Base-by-base conservation (phyloP, 148 eudicot species). In the Amaranthus palmeri region DNA sequence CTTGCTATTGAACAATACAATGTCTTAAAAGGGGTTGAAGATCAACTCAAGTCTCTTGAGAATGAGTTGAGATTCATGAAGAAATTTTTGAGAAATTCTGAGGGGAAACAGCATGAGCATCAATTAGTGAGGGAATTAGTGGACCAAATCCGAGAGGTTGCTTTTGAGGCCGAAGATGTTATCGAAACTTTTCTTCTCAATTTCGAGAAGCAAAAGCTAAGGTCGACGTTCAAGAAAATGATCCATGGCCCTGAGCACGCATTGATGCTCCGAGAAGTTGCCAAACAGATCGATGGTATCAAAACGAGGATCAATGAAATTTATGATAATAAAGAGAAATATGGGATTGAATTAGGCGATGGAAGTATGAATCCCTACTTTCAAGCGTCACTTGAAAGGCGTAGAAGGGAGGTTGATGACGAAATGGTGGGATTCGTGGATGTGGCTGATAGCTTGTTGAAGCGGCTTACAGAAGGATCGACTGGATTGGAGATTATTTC, bases 381-480 rank as follows among this genome's bases (percentile, higher is more conserved):
- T 49, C 74, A 74, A 63, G 81, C 70, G 25, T 2, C 46, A 57
- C 2, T 80, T 72, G 42, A 51, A 65, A 45, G 69, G 70, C 11
- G 77, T 55, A 59, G 79, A 49, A 65, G 52, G 15, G 25, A 69
- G 7, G 62, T 59, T 70, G 14, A 73, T 59, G 70, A 73, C 17
- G 40, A 67, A 59, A 13, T 65, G 70, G 76, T 73, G 63, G 76
- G 86, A 3, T 85, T 85, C 4, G 75, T 74, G 2, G 70, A 83
- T 43, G 86, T 63, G 59, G 75, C 79, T 3, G 10, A 74, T 52
- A 61, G 10, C 1, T 25, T 83, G n/a, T 65, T 74, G 4, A 42
- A 65, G 25, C 56, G 43, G 47, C 79, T 85, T 36, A 81, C 48
- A 0, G 72, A 53, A 54, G 81, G 77, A 40, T 40, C 73, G 8